Evolutionary conservation across 768 basidiomycete species (phyloP).

Genomic region (Suillus luteus): DNA sequence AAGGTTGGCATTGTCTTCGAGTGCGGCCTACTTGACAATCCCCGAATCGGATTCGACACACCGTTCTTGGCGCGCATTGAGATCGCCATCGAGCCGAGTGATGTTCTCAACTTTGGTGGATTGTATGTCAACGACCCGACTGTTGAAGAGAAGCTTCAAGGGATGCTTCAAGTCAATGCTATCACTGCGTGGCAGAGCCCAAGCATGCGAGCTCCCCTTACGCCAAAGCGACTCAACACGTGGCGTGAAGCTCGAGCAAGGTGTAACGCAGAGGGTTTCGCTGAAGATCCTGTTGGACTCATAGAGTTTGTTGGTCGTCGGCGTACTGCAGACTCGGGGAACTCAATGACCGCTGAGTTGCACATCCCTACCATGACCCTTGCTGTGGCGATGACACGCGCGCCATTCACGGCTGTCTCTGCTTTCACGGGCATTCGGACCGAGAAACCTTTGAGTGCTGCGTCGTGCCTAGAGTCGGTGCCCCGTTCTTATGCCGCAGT

Average conservation of each 20-base stretch:
- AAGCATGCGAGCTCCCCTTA: slow-evolving; percentile 14
- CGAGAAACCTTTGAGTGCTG: slow-evolving; percentile 15
- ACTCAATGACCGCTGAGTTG: slow-evolving; percentile 12
- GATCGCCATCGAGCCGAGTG: slow-evolving; percentile 19
- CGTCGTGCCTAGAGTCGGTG: slow-evolving; percentile 13
- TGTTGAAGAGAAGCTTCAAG: slow-evolving; percentile 12
- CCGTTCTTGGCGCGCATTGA: slow-evolving; percentile 19
- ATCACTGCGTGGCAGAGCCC: not conserved
- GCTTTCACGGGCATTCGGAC: not conserved
- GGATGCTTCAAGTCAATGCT: slow-evolving; percentile 18
- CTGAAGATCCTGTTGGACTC: slow-evolving; percentile 12
- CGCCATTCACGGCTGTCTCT: slow-evolving; percentile 16
- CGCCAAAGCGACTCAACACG: slow-evolving; percentile 9
- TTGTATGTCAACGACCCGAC: slow-evolving; percentile 15
- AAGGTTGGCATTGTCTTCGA: slow-evolving; percentile 16
- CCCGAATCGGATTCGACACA: slow-evolving; percentile 14
- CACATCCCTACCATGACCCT: slow-evolving; percentile 3
- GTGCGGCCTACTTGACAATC: slow-evolving; percentile 16
- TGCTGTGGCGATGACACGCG: slow-evolving; percentile 8
- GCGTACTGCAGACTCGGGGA: slow-evolving; percentile 12
- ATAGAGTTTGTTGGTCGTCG: slow-evolving; percentile 17
- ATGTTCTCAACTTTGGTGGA: slow-evolving; percentile 8
- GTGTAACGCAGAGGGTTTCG: not conserved
- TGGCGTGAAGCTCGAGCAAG: slow-evolving; percentile 15
- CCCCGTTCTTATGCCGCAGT: not conserved